Conservation (phyloP, 164 flowering plant genomes). For the Vitis rotundifolia region DNA sequence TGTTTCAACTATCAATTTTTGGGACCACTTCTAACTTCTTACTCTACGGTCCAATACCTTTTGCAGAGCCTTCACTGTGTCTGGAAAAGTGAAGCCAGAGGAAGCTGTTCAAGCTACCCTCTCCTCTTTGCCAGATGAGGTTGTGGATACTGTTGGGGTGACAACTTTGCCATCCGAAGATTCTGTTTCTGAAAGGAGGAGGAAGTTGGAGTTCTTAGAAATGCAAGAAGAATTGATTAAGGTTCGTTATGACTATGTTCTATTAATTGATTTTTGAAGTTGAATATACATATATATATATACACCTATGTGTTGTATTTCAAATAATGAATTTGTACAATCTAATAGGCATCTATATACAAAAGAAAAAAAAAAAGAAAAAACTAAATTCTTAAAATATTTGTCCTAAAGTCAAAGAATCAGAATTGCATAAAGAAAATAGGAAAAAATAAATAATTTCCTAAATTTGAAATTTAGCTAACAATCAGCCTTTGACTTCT, state of each 20-base stretch:
- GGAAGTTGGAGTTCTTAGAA: slow-evolving; percentile 90
- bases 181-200: slow-evolving; percentile 89
- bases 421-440: too few relatives aligned
- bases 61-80: slow-evolving; percentile 85
- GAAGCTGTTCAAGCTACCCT: slow-evolving; percentile 94
- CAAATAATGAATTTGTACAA: too few relatives aligned
- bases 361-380: too few relatives aligned
- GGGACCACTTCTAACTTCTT: too few relatives aligned
- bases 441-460: too few relatives aligned
- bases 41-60: not conserved
- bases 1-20: not conserved
- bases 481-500: too few relatives aligned
- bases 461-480: too few relatives aligned
- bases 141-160: slow-evolving; percentile 88
- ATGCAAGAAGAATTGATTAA: slow-evolving; percentile 97
- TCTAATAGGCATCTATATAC: too few relatives aligned
- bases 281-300: too few relatives aligned
- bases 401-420: too few relatives aligned
- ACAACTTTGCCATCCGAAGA: slow-evolving; percentile 93
- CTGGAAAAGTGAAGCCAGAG: slow-evolving; percentile 86
- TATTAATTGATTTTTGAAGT: not conserved
- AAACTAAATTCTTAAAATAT: too few relatives aligned
- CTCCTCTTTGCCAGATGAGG: slow-evolving; percentile 96
- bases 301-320: too few relatives aligned
- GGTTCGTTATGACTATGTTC: slow-evolving; percentile 36